Evolutionary conservation across 2,329 filamentous ascomycete species (phyloP), one percentile per base, ranked within the genome.

Genomic region (Diaporthe vexans): DNA sequence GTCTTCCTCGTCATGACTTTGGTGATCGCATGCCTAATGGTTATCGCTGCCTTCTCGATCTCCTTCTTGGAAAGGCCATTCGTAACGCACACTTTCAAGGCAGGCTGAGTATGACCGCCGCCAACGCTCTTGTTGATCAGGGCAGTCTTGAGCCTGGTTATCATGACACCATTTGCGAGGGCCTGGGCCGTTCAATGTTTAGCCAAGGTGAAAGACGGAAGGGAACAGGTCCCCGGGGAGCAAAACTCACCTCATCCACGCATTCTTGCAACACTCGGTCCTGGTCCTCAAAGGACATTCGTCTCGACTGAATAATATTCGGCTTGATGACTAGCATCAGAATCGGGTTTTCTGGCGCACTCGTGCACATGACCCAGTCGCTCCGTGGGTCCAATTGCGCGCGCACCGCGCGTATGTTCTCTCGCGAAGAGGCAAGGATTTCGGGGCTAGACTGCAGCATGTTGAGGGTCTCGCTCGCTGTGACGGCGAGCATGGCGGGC

Each of bases 401-500:
- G 80, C 92, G 91, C 93, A 99, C 95, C 0, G 91, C 89, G 81
- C 92, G 94, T 81, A 95, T 95, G 80, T 97, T 96, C 78, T 98
- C 96, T 70, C 95, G 90, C 80, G 97, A 91, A 77, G 93, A 92
- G 1, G 87, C 85, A 69, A 98, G 85, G 51, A 97, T 91, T 73
- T 97, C 94, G 0, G 96, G 95, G 80, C 93, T 95, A 56, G 93
- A 93, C 83, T 98, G 95, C 68, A 99, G 88, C 78, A 98, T 86
- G 73, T 92, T 92, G 73, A 98, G 89, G 1, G 95, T 96, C 85
- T 98, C 97, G 81, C 94, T 97, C 1, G 96, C 95, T 0, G 95
- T 98, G n/a, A 97, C 97, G 24, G 97, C 95, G 71, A 98, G 88
- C 87, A 99, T 93, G 26, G 97, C 97, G 5, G 97, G 97, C 46